Percentiles rank a stretch among this genome's conserved stretches.
Conservation (phyloP, 2,329 filamentous ascomycete genomes). For the Penicillium sp. region DNA sequence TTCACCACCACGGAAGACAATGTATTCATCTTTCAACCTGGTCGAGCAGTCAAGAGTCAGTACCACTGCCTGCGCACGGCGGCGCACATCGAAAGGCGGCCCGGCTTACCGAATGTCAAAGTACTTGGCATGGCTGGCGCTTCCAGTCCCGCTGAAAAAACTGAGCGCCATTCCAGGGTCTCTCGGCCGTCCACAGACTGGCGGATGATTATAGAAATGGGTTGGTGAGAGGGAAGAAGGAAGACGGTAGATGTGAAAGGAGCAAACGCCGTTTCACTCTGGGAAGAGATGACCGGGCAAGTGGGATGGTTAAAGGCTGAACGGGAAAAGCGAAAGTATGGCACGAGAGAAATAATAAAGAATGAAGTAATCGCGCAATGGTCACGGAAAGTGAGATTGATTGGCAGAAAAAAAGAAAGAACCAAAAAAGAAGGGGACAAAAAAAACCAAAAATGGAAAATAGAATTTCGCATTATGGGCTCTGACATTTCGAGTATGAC, state of each 20-base stretch:
- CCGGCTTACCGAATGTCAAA: constrained; percentile 44
- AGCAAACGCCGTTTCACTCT: not conserved
- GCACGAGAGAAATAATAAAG: not conserved
- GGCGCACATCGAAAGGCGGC: constrained; percentile 1
- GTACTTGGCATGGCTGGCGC: constrained; percentile 43
- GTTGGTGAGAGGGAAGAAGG: not conserved
- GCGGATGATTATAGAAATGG: not conserved
- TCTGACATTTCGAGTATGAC: constrained; percentile 9
- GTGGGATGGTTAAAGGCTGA: not conserved
- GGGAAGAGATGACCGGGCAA: not conserved
- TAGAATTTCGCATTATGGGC: too few relatives aligned
- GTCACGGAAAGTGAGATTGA: not conserved
- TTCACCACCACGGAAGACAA: constrained; percentile 69
- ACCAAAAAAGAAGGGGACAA: constrained; percentile 2
- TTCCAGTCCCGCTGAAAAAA: constrained; percentile 39
- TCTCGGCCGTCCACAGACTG: constrained; percentile 18
- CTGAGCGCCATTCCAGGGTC: constrained; percentile 39
- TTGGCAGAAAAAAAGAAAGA: not conserved
- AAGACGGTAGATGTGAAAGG: not conserved
- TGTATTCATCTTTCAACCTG: constrained; percentile 71
- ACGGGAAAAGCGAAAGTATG: not conserved
- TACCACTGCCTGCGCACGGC: not conserved
- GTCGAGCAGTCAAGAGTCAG: constrained; percentile 10
- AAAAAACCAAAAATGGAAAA: constrained; percentile 11
- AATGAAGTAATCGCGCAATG: not conserved